phyloP scores from a whole-genome alignment of 2,329 filamentous ascomycete genomes.

The Knufia fluminis region DNA sequence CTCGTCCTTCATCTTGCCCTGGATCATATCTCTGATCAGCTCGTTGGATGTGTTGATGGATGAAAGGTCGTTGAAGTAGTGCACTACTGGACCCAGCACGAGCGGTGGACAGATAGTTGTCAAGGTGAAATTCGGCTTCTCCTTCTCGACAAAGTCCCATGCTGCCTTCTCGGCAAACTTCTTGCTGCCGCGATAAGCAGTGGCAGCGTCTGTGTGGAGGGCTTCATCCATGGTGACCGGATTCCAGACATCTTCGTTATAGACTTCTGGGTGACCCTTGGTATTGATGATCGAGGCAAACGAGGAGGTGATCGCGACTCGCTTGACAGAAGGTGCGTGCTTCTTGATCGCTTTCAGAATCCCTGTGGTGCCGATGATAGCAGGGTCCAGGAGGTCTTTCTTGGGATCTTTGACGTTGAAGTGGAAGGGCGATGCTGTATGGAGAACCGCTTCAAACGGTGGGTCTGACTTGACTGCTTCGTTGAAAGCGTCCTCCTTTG shows the following conservation, averaged over 20 bases:
- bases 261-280: constrained; percentile 28
- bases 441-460: constrained; percentile 63
- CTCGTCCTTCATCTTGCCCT: constrained; percentile 16
- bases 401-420: constrained; percentile 62
- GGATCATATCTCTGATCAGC: constrained; percentile 37
- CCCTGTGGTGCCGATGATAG: constrained; percentile 54
- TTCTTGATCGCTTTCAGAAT: constrained; percentile 54
- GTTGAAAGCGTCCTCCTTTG: constrained; percentile 60
- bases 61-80: constrained; percentile 55
- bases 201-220: constrained; percentile 24
- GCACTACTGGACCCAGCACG: constrained; percentile 55
- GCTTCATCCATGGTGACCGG: constrained; percentile 36
- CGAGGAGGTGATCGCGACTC: constrained; percentile 62
- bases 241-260: constrained; percentile 35
- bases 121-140: constrained; percentile 51
- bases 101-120: constrained; percentile 54
- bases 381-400: constrained; percentile 50
- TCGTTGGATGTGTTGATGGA: constrained; percentile 65
- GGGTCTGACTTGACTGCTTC: constrained; percentile 51
- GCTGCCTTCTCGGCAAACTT: constrained; percentile 57
- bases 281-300: constrained; percentile 56
- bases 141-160: constrained; percentile 53
- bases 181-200: constrained; percentile 46
- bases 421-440: constrained; percentile 67
- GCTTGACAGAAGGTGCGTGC: constrained; percentile 56